Evolutionary conservation across 2,329 filamentous ascomycete genomes (phyloP).

Genomic region (Clarireedia monteithiana): DNA sequence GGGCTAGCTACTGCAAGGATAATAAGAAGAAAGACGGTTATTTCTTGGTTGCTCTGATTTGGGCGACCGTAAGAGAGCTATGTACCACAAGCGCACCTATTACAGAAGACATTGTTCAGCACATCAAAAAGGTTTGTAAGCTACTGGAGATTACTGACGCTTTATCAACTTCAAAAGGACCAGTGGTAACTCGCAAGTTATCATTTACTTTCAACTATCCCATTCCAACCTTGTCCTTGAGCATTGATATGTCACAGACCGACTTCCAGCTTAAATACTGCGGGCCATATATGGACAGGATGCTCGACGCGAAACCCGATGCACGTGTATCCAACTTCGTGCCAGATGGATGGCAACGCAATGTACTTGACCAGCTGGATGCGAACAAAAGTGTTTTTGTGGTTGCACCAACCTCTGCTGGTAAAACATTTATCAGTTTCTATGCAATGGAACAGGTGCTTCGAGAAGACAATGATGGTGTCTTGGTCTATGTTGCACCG

Average conservation of each 20-base stretch:
- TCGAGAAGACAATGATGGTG: constrained; percentile 56
- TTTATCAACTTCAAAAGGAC: constrained; percentile 16
- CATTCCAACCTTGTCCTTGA: constrained; percentile 19
- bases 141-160: constrained; percentile 30
- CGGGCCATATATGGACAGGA: constrained; percentile 69
- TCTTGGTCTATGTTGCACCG: constrained; percentile 72
- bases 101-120: constrained; percentile 34
- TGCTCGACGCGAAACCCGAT: constrained; percentile 61
- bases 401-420: constrained; percentile 69
- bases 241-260: constrained; percentile 34
- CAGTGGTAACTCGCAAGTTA: constrained; percentile 31
- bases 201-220: constrained; percentile 39
- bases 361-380: constrained; percentile 68
- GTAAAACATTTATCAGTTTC: constrained; percentile 79
- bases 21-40: constrained; percentile 28
- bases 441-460: constrained; percentile 76
- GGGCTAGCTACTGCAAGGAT: constrained; percentile 35
- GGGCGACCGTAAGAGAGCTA: constrained; percentile 35
- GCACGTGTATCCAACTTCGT: constrained; percentile 58
- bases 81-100: constrained; percentile 31
- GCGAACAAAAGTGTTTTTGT: constrained; percentile 63
- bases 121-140: constrained; percentile 28
- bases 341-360: constrained; percentile 69
- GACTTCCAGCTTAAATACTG: constrained; percentile 63
- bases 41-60: constrained; percentile 39